Evolutionary conservation across 2,329 filamentous ascomycete genomes (phyloP), one percentile per base, ranked within the genome.

Genomic region (Epichloe coenophiala): DNA sequence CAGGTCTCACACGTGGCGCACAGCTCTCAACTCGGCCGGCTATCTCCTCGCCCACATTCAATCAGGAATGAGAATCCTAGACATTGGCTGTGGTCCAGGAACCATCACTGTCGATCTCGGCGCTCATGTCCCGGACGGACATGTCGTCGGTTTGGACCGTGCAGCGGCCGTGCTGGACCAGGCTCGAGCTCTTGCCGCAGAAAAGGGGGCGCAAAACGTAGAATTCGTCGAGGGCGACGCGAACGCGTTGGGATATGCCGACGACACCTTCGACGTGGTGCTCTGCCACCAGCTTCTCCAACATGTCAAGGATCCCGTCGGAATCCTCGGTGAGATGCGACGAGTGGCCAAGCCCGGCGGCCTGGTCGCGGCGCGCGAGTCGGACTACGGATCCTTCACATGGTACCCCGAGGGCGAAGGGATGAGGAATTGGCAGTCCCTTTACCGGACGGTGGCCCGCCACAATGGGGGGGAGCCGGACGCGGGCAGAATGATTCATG

Each of bases 41-140:
- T 70, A 69, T 53, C 58, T 74, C 3, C 54, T 73, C 2, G 67
- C 68, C 1, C 57, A 71, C 55, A 60, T 74, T 53, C 62, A 65
- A 39, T 57, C 62, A 0, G 57, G 59, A 6, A 63, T 69, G 61
- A 57, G 53, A 19, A 63, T 75, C 44, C 68, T 75, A 48, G 72
- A 75, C 54, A 62, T 74, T 35, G 72, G 72, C 48, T 73, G 71
- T 58, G 73, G 73, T 0, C 70, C 73, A 0, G 73, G 71, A 4
- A 71, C 68, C 45, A 75, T 76, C 59, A 72, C 71, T 11, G 62
- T 63, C 0, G 68, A 67, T 36, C 61, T 75, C 27, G 64, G 63
- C 43, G 57, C 60, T n/a, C 57, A 64, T 42, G 68, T 66, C 1
- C 60, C 62, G 5, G 47, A 65, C 21, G 71, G 70, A 36, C 52